phyloP scores from a whole-genome alignment of 805 yeast species.

The Starmerella apicola region DNA sequence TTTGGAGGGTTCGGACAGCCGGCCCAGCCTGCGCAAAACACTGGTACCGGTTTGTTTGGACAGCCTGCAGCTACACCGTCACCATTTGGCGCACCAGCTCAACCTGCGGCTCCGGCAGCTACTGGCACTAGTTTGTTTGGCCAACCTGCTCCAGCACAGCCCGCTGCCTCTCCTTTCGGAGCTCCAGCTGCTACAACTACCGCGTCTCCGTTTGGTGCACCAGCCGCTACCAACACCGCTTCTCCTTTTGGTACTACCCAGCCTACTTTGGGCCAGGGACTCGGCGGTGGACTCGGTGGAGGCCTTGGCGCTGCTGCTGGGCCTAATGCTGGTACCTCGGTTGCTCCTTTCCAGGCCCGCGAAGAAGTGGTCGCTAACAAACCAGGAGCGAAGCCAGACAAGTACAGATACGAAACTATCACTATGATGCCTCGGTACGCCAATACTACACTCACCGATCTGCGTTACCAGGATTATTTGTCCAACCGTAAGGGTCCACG shows the following conservation, averaged over 20 bases:
- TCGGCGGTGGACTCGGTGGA: not conserved
- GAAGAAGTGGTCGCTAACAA: slow-evolving; percentile 49
- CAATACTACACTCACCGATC: slow-evolving; percentile 72
- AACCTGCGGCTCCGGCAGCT: slow-evolving; percentile 10
- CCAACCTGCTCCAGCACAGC: slow-evolving; percentile 21
- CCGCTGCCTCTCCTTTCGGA: slow-evolving; percentile 19
- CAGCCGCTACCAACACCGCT: slow-evolving; percentile 23
- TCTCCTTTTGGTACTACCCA: slow-evolving; percentile 21
- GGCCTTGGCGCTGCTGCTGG: too few species aligned
- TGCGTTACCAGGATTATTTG: slow-evolving; percentile 78
- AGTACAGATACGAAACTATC: slow-evolving; percentile 59
- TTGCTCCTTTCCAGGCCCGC: slow-evolving; percentile 51
- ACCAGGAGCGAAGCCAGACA: slow-evolving; percentile 21
- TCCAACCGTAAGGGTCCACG: slow-evolving; percentile 40
- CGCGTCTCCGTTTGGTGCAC: slow-evolving; percentile 23
- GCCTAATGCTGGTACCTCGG: slow-evolving; percentile 24
- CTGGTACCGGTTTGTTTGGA: slow-evolving; percentile 10
- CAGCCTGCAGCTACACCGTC: slow-evolving; percentile 25
- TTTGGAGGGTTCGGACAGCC: slow-evolving; percentile 18
- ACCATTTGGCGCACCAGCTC: slow-evolving; percentile 30
- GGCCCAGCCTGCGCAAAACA: slow-evolving; percentile 10
- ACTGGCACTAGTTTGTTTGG: slow-evolving; percentile 7
- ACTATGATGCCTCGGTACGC: slow-evolving; percentile 84
- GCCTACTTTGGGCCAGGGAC: slow-evolving; percentile 1
- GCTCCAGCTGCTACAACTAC: slow-evolving; percentile 3